Evolutionary conservation across 2,329 filamentous ascomycete species (phyloP), one percentile per base, ranked within the genome.

Genomic region (Neocatenulostroma microsporum): DNA sequence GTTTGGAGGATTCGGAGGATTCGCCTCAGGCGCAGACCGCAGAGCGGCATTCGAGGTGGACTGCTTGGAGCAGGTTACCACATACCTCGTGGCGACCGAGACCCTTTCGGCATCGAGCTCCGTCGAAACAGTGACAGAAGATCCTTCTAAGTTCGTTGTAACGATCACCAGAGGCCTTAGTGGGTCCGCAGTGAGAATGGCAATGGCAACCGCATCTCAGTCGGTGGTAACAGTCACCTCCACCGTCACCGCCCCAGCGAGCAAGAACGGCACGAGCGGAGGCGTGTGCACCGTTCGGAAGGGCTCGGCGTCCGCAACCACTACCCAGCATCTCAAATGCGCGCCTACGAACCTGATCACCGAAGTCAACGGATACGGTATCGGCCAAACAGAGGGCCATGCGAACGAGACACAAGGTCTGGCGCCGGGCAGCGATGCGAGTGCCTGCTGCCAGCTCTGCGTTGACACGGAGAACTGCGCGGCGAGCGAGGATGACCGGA

Each of bases 291-390:
- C 50, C 9, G 44, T 46, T 24, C 48, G 46, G 9, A 37, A 32
- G 12, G 33, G 44, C 47, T 21, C 37, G 40, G 15, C 36, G 8
- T 13, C 36, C 12, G 44, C 45, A 17, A 53, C 50, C 9, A 53
- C 49, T 4, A 53, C 48, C 13, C 50, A 53, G 30, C 47, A 51
- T 32, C 27, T 47, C 31, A 50, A 50, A 30, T 53, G 50, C 34
- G 50, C 50, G 4, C 48, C 50, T n/a, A 51, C 50, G 4, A 53
- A 53, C 28, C 40, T 53, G 26, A 45, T 53, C 36, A 42, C 40
- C 20, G 25, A 40, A 20, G 37, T 50, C 24, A 39, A 46, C 28
- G 50, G 48, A 23, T 44, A 50, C 30, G 47, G 48, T 24, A 50
- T 51, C 20, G 47, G 42, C 21, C 38, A 44, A 33, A 46, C 39